Conservation (phyloP, 1,139 yeast genomes). For the Geotrichum phurueaensis region DNA sequence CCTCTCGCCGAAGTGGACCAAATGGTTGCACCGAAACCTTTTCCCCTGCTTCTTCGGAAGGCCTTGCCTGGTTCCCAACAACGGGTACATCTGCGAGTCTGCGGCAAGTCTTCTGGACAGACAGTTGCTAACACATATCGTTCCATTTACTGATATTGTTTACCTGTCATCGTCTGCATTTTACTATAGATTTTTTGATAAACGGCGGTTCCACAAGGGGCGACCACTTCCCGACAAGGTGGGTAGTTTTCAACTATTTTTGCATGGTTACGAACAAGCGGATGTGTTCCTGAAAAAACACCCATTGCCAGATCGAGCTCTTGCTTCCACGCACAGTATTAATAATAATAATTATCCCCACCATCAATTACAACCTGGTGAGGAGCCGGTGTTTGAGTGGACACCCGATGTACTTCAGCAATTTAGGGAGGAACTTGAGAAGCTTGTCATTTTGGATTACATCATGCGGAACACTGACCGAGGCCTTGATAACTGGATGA, state of each 20-base stretch:
- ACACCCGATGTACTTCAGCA: conserved; percentile 45
- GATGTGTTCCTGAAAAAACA: conserved; percentile 49
- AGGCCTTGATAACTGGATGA: conserved; percentile 77
- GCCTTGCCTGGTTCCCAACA: conserved; percentile 64
- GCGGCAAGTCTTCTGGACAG: conserved; percentile 64
- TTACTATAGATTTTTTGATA: conserved; percentile 50
- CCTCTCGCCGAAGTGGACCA: conserved; percentile 71
- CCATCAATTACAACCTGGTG: conserved; percentile 21
- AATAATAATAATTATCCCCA: conserved; percentile 6
- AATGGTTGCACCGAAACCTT: conserved; percentile 69
- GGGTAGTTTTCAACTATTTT: conserved; percentile 64
- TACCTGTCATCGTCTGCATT: conserved; percentile 50
- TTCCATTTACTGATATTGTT: conserved; percentile 61
- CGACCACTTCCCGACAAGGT: conserved; percentile 44
- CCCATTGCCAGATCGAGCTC: conserved; percentile 48
- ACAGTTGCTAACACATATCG: conserved; percentile 52
- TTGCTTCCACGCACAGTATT: neutral
- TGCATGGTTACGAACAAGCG: conserved; percentile 57
- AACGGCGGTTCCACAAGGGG: conserved; percentile 27
- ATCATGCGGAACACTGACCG: conserved; percentile 72
- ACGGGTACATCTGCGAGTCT: conserved; percentile 67
- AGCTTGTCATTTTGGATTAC: conserved; percentile 64
- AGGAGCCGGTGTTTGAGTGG: conserved; percentile 45
- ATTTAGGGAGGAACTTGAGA: conserved; percentile 60
- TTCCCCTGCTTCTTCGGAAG: conserved; percentile 77